These are phyloP conservation scores for Scenedesmus sp. DNA, from an alignment of 163 green algal species.

Conservation along the genomic window DNA sequence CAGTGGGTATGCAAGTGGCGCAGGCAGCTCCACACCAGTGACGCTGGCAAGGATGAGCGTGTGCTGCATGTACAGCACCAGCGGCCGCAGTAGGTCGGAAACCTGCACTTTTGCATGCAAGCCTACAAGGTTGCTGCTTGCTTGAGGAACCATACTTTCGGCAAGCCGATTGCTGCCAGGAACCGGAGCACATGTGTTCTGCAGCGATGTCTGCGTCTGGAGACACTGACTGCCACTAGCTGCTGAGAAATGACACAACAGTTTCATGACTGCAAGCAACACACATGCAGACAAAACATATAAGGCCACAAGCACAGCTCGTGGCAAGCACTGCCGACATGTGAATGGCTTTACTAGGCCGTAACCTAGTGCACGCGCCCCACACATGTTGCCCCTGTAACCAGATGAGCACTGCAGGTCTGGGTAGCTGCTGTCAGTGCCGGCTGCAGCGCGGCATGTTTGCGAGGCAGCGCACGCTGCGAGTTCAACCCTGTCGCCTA, in stretches of 20 bases:
- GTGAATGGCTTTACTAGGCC: not conserved
- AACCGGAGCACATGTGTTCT: too few relatives aligned
- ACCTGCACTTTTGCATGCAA: too few relatives aligned
- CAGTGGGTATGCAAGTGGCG: not conserved
- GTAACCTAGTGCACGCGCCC: not conserved
- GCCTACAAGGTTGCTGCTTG: too few relatives aligned
- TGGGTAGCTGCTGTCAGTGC: not conserved
- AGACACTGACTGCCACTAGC: too few relatives aligned
- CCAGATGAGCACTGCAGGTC: not conserved
- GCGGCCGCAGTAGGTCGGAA: not conserved
- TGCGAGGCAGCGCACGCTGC: too few relatives aligned
- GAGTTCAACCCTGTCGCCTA: not conserved
- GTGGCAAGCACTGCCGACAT: not conserved
- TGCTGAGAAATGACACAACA: constrained; percentile 17
- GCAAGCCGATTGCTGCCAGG: too few relatives aligned
- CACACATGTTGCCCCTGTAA: constrained; percentile 18
- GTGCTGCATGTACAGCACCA: constrained; percentile 36
- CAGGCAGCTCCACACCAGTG: not conserved
- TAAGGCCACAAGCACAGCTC: not conserved
- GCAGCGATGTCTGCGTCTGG: too few relatives aligned
- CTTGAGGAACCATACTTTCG: too few relatives aligned
- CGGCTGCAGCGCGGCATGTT: not conserved
- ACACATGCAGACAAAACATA: not conserved
- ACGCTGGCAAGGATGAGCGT: constrained; percentile 21
- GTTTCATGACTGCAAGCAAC: too few relatives aligned